Conservation (phyloP, 1,284 basidiomycete species). For the Phylloboletellus chloephorus region DNA sequence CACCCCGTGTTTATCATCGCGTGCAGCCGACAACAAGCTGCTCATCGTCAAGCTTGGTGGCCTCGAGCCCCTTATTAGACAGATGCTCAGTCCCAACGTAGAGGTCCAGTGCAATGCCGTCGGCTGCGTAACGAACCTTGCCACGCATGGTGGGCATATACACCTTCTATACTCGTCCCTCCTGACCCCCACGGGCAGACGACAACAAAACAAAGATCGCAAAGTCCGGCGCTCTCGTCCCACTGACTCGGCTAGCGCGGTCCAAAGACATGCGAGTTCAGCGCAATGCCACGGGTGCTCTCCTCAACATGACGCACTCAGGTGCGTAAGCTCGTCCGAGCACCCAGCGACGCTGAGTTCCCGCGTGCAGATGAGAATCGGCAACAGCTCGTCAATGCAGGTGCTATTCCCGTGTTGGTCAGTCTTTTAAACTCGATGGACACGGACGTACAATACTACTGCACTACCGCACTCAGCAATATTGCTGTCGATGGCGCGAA, state of each 20-base stretch:
- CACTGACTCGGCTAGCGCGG: constrained; percentile 91
- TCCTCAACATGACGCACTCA: constrained; percentile 99
- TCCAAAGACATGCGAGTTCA: constrained; percentile 99
- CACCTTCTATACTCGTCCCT: not conserved
- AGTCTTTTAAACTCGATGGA: constrained; percentile 94
- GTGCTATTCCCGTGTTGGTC: constrained; percentile 97
- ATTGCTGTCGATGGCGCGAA: constrained; percentile 95
- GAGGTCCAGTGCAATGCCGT: constrained; percentile 99
- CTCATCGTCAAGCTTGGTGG: constrained; percentile 98
- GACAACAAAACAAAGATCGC: constrained; percentile 99
- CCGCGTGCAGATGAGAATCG: constrained; percentile 79
- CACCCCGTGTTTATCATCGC: constrained; percentile 20
- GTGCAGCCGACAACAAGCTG: constrained; percentile 93
- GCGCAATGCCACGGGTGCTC: constrained; percentile 95
- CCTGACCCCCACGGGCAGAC: constrained; percentile 44
- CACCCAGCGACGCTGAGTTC: constrained; percentile 10
- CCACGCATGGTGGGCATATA: constrained; percentile 80
- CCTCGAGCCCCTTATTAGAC: constrained; percentile 95
- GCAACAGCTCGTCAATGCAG: constrained; percentile 97
- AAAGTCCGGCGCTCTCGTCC: constrained; percentile 96
- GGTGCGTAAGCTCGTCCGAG: constrained; percentile 45
- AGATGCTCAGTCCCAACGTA: constrained; percentile 99
- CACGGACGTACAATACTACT: constrained; percentile 99
- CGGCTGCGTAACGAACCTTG: constrained; percentile 97
- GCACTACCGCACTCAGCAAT: constrained; percentile 97